Conservation (phyloP, 169 alveolate genomes). For the Cryptosporidium canis region DNA sequence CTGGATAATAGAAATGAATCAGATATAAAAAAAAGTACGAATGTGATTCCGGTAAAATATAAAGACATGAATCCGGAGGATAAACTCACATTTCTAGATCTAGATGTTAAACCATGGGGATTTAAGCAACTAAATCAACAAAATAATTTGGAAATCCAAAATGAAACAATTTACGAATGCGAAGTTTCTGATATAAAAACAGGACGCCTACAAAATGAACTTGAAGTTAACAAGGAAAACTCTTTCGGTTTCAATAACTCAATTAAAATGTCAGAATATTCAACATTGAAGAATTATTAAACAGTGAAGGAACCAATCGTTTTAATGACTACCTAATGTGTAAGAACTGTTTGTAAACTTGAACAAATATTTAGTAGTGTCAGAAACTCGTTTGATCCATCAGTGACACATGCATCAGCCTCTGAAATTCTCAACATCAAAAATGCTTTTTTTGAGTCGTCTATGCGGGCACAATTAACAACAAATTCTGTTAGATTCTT, state of each 20-base stretch:
- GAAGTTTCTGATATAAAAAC: neutral
- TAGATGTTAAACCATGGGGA: neutral
- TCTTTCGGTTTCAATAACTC: neutral
- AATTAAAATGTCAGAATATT: no score
- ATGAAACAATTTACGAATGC: neutral
- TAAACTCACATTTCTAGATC: neutral
- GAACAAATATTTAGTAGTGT: constrained; percentile 49
- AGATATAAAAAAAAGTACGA: neutral
- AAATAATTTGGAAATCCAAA: neutral
- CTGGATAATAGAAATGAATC: neutral
- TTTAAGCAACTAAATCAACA: neutral
- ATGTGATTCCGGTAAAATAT: neutral
- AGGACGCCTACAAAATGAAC: neutral
- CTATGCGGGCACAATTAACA: neutral
- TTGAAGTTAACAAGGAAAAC: neutral
- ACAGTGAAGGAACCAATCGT: no score
- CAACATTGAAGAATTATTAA: neutral
- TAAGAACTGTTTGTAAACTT: constrained; percentile 24
- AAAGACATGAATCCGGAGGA: neutral
- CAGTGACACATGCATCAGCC: constrained; percentile 46
- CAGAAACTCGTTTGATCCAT: constrained; percentile 67
- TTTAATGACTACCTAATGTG: no score
- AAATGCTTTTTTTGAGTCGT: constrained; percentile 67
- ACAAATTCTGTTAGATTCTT: constrained; percentile 5
- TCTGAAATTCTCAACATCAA: constrained; percentile 28